Conservation (phyloP, 495 filamentous ascomycete species). For the Annulohypoxylon nitens region DNA sequence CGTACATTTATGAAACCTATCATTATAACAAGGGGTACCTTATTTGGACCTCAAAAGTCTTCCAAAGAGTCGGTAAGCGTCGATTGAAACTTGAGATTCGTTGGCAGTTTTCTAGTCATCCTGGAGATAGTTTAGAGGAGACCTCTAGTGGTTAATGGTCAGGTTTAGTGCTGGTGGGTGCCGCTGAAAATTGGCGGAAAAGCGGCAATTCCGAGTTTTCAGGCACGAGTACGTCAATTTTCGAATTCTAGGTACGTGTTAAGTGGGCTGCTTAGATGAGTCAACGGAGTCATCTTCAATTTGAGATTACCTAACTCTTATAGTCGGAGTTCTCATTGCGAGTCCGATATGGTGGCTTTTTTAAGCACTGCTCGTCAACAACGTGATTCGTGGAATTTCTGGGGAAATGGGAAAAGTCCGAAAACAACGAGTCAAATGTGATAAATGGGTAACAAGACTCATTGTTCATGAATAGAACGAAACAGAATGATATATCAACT, state of each 20-base stretch:
- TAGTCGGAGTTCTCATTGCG: background rate
- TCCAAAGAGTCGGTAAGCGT: slow-evolving; percentile 3
- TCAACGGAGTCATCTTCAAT: background rate
- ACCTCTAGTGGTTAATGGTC: slow-evolving; percentile 1
- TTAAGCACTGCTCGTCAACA: background rate
- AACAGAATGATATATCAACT: background rate
- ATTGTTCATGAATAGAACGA: too few relatives aligned
- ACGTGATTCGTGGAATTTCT: too few relatives aligned
- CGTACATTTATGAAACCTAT: slow-evolving; percentile 3
- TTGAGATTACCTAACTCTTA: background rate
- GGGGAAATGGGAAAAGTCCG: too few relatives aligned
- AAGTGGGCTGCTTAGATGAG: background rate
- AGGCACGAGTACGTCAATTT: background rate
- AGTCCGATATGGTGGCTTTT: background rate
- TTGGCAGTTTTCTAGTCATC: background rate
- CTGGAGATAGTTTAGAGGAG: background rate
- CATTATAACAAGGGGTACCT: background rate
- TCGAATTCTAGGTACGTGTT: background rate
- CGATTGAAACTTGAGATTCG: background rate
- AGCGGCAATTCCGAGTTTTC: background rate
- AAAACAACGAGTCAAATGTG: too few relatives aligned
- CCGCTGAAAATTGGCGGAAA: background rate
- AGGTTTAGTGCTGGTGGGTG: background rate
- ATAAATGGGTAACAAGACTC: too few relatives aligned
- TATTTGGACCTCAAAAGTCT: background rate